Base-by-base conservation (phyloP, 352 stramenopile species). In the Phytophthora lateralis region DNA sequence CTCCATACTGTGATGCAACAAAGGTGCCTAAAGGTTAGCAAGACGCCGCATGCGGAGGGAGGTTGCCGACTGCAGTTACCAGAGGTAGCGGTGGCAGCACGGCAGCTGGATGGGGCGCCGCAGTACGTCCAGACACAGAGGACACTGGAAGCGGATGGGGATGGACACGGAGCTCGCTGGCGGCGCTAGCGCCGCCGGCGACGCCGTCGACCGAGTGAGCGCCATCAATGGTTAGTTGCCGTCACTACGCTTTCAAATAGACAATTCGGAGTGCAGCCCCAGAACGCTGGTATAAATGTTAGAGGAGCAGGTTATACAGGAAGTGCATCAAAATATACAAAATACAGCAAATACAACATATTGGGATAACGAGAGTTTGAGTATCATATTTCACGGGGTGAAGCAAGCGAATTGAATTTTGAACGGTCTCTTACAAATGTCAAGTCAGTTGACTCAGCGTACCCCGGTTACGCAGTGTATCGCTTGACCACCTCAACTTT, bases 51-150 rank as follows among this genome's bases (percentile, higher is more conserved):
- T 27, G 5, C 20, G 12, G 21, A 45, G 24, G 26, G 15, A 29
- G 21, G 21, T 24, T 24, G 21, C 21, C 21, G 45, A 32, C 11
- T 48, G 47, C 6, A 53, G 24, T 55, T 59, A 30, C 26, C 85
- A 93, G 49, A 93, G 73, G 50, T 88, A 80, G 34, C 82, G 82
- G 34, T 72, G 61, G 56, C 85, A 93, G 59, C 85, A 93, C 4
- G 85, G 85, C 43, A 93, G 64, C 49, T 87, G 71, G 44, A 93
- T 81, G 14, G 84, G 84, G 0, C 58, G 63, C 10, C 80, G 75
- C 54, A 93, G 61, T 29, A 93, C 78, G 49, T 93, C 84, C 10
- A 93, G 69, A 64, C 84, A 93, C 29, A 93, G 73, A 60, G 84
- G 84, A 59, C 84, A 93, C 66, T 93, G 82, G 63, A 82, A 90